These are phyloP conservation scores for Lachnellula arida DNA, from an alignment of 2,329 filamentous ascomycete genomes.

Conservation along the genomic window DNA sequence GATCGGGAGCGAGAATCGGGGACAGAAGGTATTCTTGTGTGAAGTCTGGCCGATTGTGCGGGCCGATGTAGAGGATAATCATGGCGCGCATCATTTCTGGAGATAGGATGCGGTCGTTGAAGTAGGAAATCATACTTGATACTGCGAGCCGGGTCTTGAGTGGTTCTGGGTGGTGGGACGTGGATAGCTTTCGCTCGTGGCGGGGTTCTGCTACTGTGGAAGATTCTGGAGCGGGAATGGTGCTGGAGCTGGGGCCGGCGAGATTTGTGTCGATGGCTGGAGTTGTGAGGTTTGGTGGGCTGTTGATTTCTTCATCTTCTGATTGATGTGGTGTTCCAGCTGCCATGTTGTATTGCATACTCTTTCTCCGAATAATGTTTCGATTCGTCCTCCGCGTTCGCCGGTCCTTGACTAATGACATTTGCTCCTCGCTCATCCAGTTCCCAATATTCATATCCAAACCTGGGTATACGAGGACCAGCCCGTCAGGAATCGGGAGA, in stretches of 20 bases:
- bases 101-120: slow-evolving; percentile 89
- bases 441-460: slow-evolving; percentile 97
- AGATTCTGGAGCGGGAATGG: slow-evolving; percentile 22
- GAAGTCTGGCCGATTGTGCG: slow-evolving; percentile 90
- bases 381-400: slow-evolving; percentile 72
- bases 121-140: slow-evolving; percentile 96
- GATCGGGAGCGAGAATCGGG: slow-evolving; percentile 82
- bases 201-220: slow-evolving; percentile 23
- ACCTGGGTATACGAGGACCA: slow-evolving; percentile 83
- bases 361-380: slow-evolving; percentile 76
- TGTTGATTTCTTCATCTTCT: slow-evolving; percentile 57
- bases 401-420: slow-evolving; percentile 85
- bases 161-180: slow-evolving; percentile 50
- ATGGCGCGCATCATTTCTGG: slow-evolving; percentile 99
- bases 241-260: slow-evolving; percentile 13
- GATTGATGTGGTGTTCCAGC: slow-evolving; percentile 80
- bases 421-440: slow-evolving; percentile 99
- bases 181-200: slow-evolving; percentile 14
- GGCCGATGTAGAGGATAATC: slow-evolving; percentile 96
- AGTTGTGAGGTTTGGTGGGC: slow-evolving; percentile 32
- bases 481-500: slow-evolving; percentile 70
- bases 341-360: slow-evolving; percentile 79
- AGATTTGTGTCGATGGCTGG: slow-evolving; percentile 5
- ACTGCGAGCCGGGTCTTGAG: slow-evolving; percentile 86
- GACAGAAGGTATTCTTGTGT: slow-evolving; percentile 85